Evolutionary conservation across 495 filamentous ascomycete genomes (phyloP).

Genomic region (Viridothelium virens): DNA sequence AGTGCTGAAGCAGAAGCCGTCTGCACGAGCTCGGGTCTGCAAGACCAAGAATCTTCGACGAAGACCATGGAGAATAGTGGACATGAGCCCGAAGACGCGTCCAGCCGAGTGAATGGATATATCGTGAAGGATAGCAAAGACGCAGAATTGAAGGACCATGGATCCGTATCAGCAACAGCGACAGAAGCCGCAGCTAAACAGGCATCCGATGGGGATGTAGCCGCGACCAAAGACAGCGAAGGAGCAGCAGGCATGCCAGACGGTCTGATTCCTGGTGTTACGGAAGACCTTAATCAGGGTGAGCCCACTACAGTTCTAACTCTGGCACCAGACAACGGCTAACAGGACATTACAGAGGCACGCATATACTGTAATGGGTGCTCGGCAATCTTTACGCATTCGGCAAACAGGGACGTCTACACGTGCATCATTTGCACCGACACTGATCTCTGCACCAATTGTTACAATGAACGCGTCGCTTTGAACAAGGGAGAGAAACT

Average conservation of each 20-base stretch:
- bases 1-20: background rate
- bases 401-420: background rate
- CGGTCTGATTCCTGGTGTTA: background rate
- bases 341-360: background rate
- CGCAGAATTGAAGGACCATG: background rate
- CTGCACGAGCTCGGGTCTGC: background rate
- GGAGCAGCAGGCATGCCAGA: background rate
- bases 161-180: background rate
- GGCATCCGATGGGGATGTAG: background rate
- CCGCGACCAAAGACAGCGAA: background rate
- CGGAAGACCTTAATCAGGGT: background rate
- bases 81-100: background rate
- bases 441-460: conserved; percentile 7
- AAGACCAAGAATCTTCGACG: background rate
- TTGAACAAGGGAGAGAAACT: conserved; percentile 2
- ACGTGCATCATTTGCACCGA: background rate
- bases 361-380: background rate
- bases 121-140: background rate
- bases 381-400: background rate
- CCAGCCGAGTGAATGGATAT: background rate
- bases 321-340: background rate
- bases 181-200: background rate
- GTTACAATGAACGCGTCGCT: background rate
- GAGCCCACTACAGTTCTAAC: background rate
- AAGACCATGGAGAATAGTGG: background rate